Evolutionary conservation across 139 green algal genomes (phyloP).

Genomic region (Chlorella sp.): DNA sequence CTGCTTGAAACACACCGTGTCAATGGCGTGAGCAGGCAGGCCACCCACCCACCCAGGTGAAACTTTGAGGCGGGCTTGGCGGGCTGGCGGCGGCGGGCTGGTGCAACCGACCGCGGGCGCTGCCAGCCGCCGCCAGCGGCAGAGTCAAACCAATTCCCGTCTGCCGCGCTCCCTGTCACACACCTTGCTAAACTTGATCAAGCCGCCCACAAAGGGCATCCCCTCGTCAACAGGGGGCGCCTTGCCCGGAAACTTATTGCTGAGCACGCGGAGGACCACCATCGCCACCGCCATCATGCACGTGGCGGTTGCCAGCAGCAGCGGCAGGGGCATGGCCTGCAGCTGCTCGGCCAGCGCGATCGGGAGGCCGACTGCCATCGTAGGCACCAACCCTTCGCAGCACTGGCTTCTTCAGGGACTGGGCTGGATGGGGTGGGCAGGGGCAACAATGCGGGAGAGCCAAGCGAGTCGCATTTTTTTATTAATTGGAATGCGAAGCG

Average conservation of each 20-base stretch:
- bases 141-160: background rate
- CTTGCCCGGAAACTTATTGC: constrained; percentile 47
- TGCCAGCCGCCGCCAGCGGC: background rate
- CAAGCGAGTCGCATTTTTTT: no score
- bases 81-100: no score
- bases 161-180: constrained; percentile 8
- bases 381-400: background rate
- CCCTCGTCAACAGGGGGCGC: constrained; percentile 85
- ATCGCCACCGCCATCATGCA: constrained; percentile 43
- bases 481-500: background rate
- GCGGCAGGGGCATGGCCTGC: constrained; percentile 27
- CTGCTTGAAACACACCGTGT: no score
- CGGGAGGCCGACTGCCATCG: background rate
- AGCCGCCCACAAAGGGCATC: constrained; percentile 92
- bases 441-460: background rate
- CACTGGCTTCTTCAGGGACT: background rate
- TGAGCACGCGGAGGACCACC: constrained; percentile 48
- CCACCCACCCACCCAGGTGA: no score
- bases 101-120: no score
- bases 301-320: constrained; percentile 3
- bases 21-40: no score
- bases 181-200: constrained; percentile 93
- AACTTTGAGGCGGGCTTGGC: no score
- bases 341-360: background rate
- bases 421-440: background rate